Evolutionary conservation across 164 flowering plant species (phyloP).

Genomic region (Berberis thunbergii): DNA sequence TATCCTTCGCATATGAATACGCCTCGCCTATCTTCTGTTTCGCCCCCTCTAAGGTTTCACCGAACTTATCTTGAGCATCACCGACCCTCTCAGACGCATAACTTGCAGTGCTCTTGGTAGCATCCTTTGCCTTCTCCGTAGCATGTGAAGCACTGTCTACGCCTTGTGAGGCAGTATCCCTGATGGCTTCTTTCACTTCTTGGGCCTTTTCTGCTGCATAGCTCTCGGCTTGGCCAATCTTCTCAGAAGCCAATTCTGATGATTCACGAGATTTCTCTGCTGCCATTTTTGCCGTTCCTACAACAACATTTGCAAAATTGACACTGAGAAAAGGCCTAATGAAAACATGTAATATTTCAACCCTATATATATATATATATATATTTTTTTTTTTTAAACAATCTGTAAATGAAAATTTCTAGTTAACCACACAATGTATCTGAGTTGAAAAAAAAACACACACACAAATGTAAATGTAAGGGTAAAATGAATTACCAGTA

Average conservation of each 20-base stretch:
- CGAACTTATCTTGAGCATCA: too few species aligned
- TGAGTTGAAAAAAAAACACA: too few species aligned
- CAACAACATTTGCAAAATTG: slow-evolving; percentile 6
- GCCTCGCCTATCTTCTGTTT: neutral
- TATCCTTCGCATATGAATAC: neutral
- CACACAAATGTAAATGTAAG: neutral
- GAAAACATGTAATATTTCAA: too few species aligned
- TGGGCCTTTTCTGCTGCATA: too few species aligned
- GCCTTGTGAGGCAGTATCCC: too few species aligned
- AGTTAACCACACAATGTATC: too few species aligned
- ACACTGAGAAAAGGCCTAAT: too few species aligned
- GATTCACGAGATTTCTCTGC: slow-evolving; percentile 21
- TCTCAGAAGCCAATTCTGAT: slow-evolving; percentile 10
- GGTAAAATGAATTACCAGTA: slow-evolving; percentile 13
- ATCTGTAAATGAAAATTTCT: too few species aligned
- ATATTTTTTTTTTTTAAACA: too few species aligned
- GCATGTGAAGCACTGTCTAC: neutral
- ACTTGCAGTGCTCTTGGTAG: neutral
- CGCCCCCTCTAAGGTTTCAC: neutral
- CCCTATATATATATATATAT: too few species aligned
- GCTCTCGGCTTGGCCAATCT: slow-evolving; percentile 1
- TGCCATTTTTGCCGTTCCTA: slow-evolving; percentile 19
- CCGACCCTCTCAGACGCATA: neutral
- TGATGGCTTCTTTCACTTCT: too few species aligned
- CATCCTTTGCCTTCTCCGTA: slow-evolving; percentile 11